Evolutionary conservation across 768 basidiomycete genomes (phyloP).

Genomic region (Pleurotus pulmonarius): DNA sequence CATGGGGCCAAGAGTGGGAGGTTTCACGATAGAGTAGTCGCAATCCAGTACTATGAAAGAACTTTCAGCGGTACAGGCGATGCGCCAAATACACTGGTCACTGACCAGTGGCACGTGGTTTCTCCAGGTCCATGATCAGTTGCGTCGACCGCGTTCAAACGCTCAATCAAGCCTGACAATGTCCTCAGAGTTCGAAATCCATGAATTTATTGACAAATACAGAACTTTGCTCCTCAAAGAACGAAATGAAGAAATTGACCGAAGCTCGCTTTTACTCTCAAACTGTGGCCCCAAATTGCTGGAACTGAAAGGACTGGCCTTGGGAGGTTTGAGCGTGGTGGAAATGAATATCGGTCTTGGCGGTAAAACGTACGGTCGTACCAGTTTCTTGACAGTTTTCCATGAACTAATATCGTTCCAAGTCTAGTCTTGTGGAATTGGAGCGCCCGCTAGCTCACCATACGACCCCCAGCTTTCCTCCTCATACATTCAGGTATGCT

Average conservation of each 20-base stretch:
- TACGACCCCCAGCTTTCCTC: constrained; percentile 64
- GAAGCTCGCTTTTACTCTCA: constrained; percentile 72
- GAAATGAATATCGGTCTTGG: constrained; percentile 83
- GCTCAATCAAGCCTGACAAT: too few relatives aligned
- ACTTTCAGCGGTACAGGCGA: too few relatives aligned
- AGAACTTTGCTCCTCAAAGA: constrained; percentile 65
- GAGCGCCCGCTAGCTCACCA: constrained; percentile 83
- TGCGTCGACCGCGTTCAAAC: too few relatives aligned
- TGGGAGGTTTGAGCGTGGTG: constrained; percentile 68
- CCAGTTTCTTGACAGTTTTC: background rate
- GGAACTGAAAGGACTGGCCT: constrained; percentile 83
- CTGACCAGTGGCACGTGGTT: too few relatives aligned
- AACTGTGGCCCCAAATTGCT: constrained; percentile 81
- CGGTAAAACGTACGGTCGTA: constrained; percentile 72
- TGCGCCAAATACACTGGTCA: too few relatives aligned
- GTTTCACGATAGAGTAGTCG: too few relatives aligned
- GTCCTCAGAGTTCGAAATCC: constrained; percentile 33
- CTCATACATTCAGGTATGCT: constrained; percentile 77
- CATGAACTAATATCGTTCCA: constrained; percentile 21
- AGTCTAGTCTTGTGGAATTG: constrained; percentile 78
- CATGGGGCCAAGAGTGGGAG: too few relatives aligned
- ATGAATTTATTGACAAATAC: constrained; percentile 66
- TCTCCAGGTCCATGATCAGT: too few relatives aligned
- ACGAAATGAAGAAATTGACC: constrained; percentile 80
- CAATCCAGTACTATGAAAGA: too few relatives aligned